Conservation (phyloP, 768 basidiomycete genomes). For the Kwoniella sp. region DNA sequence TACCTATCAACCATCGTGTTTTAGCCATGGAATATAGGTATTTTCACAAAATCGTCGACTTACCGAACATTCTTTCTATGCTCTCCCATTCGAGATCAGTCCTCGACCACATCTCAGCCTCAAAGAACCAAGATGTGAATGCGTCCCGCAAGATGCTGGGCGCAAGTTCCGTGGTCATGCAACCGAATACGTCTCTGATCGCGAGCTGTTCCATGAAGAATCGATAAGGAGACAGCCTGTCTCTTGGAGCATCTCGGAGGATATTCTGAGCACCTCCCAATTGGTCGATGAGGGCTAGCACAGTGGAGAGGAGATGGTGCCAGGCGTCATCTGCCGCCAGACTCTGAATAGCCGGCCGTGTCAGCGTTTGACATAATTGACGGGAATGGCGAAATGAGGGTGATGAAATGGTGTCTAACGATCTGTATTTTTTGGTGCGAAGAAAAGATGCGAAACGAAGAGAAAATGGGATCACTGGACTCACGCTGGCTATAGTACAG, state of each 20-base stretch:
- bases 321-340: constrained; percentile 47
- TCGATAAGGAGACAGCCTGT: constrained; percentile 33
- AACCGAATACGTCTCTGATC: constrained; percentile 46
- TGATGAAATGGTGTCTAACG: too few relatives aligned
- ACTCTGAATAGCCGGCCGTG: constrained; percentile 21
- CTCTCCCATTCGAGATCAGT: constrained; percentile 45
- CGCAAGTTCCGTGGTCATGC: constrained; percentile 43
- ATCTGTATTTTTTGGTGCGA: too few relatives aligned
- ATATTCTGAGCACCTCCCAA: constrained; percentile 40
- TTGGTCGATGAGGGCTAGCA: constrained; percentile 33
- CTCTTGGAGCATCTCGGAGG: constrained; percentile 25
- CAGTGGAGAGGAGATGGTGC: constrained; percentile 43
- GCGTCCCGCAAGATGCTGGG: constrained; percentile 36
- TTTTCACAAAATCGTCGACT: not conserved
- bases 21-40: not conserved
- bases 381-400: too few relatives aligned
- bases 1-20: constrained; percentile 7
- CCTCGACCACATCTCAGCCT: constrained; percentile 37
- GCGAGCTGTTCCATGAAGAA: constrained; percentile 50
- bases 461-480: too few relatives aligned
- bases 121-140: constrained; percentile 47
- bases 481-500: constrained; percentile 46
- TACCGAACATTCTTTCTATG: constrained; percentile 48
- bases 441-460: not conserved
- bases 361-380: not conserved